Evolutionary conservation across 768 basidiomycete genomes (phyloP).

Genomic region (Pulveroboletus sp.): DNA sequence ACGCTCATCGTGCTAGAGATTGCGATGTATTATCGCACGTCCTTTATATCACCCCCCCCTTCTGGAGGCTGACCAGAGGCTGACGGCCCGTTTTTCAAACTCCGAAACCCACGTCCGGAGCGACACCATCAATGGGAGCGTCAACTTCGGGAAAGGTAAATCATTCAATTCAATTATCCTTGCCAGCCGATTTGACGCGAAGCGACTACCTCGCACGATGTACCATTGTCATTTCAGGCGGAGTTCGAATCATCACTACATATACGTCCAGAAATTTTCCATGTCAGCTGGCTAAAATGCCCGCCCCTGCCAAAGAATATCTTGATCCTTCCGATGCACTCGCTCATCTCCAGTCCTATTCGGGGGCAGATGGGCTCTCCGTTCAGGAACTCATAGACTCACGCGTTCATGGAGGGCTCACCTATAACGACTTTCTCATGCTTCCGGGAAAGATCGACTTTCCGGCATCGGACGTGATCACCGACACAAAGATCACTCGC

Average conservation of each 20-base stretch:
- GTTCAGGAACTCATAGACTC: slow-evolving; percentile 87
- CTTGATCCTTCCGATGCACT: slow-evolving; percentile 74
- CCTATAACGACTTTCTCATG: slow-evolving; percentile 95
- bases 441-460: slow-evolving; percentile 97
- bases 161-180: too few species aligned
- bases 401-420: slow-evolving; percentile 81
- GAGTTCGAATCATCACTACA: slow-evolving; percentile 14
- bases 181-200: too few species aligned
- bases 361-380: slow-evolving; percentile 75
- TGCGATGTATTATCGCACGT: neutral
- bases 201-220: too few species aligned
- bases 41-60: slow-evolving; percentile 13
- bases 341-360: slow-evolving; percentile 69
- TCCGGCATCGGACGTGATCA: slow-evolving; percentile 69
- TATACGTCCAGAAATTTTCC: neutral
- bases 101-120: neutral
- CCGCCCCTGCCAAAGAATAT: slow-evolving; percentile 32
- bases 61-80: slow-evolving; percentile 18
- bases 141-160: too few species aligned
- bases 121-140: too few species aligned
- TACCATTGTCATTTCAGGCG: too few species aligned
- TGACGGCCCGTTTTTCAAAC: neutral
- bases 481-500: slow-evolving; percentile 84
- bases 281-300: slow-evolving; percentile 32
- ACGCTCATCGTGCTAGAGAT: slow-evolving; percentile 5